phyloP scores from a whole-genome alignment of 1,139 yeast genomes.

The Taphrina deformans region DNA sequence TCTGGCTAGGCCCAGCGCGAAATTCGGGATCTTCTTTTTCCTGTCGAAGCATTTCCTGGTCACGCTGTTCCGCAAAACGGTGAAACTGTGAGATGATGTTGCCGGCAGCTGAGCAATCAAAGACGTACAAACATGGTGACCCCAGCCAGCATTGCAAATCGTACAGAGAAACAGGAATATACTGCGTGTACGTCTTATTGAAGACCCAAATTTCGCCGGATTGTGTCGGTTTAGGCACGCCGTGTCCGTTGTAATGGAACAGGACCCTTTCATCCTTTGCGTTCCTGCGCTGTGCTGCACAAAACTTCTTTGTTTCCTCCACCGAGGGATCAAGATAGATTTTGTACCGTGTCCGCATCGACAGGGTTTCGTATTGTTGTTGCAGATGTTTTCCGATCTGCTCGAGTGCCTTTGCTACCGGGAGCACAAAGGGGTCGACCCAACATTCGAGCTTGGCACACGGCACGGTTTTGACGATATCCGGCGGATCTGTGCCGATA shows the following conservation, averaged over 20 bases:
- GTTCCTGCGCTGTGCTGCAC: conserved; percentile 80
- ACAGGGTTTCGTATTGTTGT: conserved; percentile 82
- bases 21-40: conserved; percentile 40
- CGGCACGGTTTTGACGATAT: conserved; percentile 87
- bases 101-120: conserved; percentile 94
- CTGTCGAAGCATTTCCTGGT: conserved; percentile 68
- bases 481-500: conserved; percentile 97
- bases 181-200: conserved; percentile 93
- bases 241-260: conserved; percentile 97
- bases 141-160: conserved; percentile 97
- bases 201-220: conserved; percentile 99
- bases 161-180: conserved; percentile 89
- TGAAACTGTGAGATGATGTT: conserved; percentile 87
- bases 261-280: conserved; percentile 84
- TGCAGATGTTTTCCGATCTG: conserved; percentile 86
- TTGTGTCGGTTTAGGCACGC: conserved; percentile 96
- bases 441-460: conserved; percentile 92
- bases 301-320: conserved; percentile 89
- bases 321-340: conserved; percentile 92
- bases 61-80: conserved; percentile 84
- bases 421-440: conserved; percentile 82
- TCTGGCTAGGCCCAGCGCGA: conserved; percentile 58
- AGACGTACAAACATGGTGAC: conserved; percentile 93
- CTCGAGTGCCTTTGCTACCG: conserved; percentile 88
- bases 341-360: conserved; percentile 83